Base-by-base conservation (phyloP, 2,329 filamentous ascomycete species). In the Chaetomium strumarium region DNA sequence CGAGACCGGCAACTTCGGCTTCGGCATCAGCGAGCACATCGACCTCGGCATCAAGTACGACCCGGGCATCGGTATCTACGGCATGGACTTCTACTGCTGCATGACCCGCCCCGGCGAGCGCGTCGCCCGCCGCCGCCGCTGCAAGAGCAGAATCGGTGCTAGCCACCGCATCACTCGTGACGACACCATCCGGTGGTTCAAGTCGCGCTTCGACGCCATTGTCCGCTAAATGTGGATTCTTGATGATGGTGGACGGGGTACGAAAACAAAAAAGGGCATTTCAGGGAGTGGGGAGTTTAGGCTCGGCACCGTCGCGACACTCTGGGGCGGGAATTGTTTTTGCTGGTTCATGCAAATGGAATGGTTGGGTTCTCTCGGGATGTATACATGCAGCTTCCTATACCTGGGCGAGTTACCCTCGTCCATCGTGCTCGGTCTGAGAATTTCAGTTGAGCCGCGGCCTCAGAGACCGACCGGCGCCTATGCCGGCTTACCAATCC, bases 41-140 rank as follows among this genome's bases (percentile, higher is more conserved):
- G 93, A 99, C 84, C 84, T 99, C 70, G 93, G 93, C 72, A 99
- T 99, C 89, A 99, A 99, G 86, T 96, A 96, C 82, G 91, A 96
- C 80, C 91, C 91, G 63, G 87, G 83, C 62, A 96, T 96, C 68
- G 91, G 91, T 85, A 96, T 96, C 76, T 96, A 96, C 83, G 91
- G 93, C 75, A 99, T 99, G 93, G 93, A 99, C 81, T 99, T 99
- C 81, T 99, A 96, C 88, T 91, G 86, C 88, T 97, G 92, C 90
- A 99, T 99, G 93, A 96, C 90, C 81, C 91, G 93, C 71, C 93
- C 92, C 69, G 93, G 93, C 80, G 91, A 96, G 84, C 91, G 93
- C 74, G 90, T 99, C 73, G 87, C 89, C 74, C 92, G 90, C 81
- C 90, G 93, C 72, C 87, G 92, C 74, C 90, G 92, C 70, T 84